These are phyloP conservation scores for Capsicum chinense DNA, from an alignment of 257 asterid genomes.

Conservation along the genomic window DNA sequence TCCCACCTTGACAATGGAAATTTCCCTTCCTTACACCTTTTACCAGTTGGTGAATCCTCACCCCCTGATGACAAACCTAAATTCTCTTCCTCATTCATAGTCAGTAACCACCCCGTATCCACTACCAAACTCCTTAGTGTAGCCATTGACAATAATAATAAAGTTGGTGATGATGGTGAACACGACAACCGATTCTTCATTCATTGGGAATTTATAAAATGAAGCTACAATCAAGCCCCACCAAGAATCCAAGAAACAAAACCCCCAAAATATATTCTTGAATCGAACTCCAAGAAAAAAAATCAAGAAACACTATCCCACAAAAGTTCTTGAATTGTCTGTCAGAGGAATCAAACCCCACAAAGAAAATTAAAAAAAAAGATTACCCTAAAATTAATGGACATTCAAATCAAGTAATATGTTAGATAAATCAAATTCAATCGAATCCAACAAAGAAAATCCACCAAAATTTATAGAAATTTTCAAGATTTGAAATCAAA, in stretches of 20 bases:
- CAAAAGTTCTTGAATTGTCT: not conserved
- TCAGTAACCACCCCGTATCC: constrained; percentile 54
- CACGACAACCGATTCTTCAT: constrained; percentile 28
- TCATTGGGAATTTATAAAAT: constrained; percentile 14
- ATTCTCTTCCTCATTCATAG: constrained; percentile 55
- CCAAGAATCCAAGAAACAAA: not conserved
- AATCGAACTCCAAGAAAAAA: not conserved
- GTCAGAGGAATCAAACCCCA: not conserved
- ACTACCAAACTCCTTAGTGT: constrained; percentile 69
- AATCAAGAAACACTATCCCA: not conserved
- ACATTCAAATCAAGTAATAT: not conserved
- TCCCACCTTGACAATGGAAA: constrained; percentile 77
- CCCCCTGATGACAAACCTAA: constrained; percentile 25
- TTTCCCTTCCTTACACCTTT: constrained; percentile 58
- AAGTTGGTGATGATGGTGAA: constrained; percentile 13
- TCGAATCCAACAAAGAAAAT: not conserved
- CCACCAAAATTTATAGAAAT: not conserved
- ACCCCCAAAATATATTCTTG: not conserved
- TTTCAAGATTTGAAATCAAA: too few species aligned
- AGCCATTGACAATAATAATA: constrained; percentile 52
- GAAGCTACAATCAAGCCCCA: not conserved
- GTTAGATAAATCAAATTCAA: not conserved
- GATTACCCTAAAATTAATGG: not conserved
- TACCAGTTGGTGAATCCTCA: constrained; percentile 63
- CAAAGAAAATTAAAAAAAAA: not conserved